These are phyloP conservation scores for Pseudognaphalium luteoalbum DNA, from an alignment of 129 eudicot genomes.

Conservation along the genomic window DNA sequence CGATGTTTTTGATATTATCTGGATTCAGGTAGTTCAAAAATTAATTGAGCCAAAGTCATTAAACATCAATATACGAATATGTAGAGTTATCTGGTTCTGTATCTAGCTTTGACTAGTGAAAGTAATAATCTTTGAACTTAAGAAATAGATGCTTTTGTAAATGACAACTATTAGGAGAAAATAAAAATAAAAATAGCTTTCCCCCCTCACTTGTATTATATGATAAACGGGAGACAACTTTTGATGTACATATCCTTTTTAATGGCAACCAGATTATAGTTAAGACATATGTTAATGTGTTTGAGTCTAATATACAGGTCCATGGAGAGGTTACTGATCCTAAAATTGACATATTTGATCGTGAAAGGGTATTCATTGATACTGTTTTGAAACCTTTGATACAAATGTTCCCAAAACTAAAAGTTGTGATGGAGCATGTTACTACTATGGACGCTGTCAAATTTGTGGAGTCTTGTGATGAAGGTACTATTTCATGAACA, in stretches of 20 bases:
- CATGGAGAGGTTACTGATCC: slow-evolving; percentile 97
- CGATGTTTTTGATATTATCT: not conserved
- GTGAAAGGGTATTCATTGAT: slow-evolving; percentile 87
- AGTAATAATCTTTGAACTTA: not conserved
- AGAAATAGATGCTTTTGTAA: not conserved
- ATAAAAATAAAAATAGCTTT: not conserved
- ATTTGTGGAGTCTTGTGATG: slow-evolving; percentile 80
- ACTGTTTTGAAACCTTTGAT: slow-evolving; percentile 72
- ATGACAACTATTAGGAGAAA: not conserved
- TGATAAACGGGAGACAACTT: not conserved
- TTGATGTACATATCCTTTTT: not conserved
- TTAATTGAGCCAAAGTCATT: not conserved
- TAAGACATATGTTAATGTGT: not conserved
- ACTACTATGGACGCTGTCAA: slow-evolving; percentile 87
- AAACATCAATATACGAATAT: too few relatives aligned
- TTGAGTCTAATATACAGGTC: slow-evolving; percentile 49
- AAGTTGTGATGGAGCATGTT: slow-evolving; percentile 97
- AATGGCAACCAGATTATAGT: not conserved
- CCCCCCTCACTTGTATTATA: not conserved
- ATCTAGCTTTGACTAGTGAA: too few relatives aligned
- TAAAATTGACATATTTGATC: slow-evolving; percentile 82
- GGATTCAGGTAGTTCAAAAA: not conserved
- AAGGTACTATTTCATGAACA: slow-evolving; percentile 48
- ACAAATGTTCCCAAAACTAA: slow-evolving; percentile 66
- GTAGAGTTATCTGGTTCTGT: too few relatives aligned